Evolutionary conservation across 495 filamentous ascomycete genomes (phyloP), one percentile per base, ranked within the genome.

Genomic region (Penicillium longicatenatum): DNA sequence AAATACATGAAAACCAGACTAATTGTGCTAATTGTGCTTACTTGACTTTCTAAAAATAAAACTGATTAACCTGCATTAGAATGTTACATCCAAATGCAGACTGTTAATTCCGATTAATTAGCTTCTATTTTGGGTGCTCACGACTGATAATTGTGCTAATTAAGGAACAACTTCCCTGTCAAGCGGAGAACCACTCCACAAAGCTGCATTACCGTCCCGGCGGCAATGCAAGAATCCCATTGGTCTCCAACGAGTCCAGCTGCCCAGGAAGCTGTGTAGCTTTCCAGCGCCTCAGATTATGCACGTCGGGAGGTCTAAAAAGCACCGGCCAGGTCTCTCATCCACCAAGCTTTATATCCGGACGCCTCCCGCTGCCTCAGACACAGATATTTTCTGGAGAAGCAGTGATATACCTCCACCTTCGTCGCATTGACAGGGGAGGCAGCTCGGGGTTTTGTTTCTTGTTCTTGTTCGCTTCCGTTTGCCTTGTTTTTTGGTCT

Each of bases 261-360:
- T 51, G 45, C 58, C 37, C 19, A 22, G 42, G 22, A 33, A 35
- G 17, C 19, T 35, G 44, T 50, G 17, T 50, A 64, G 55, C 57
- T 58, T 35, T 29, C 37, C 33, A 53, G 51, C 60, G 45, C 57
- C 60, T 58, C 55, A 37, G 17, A 21, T 46, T 21, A 55, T 56
- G 55, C 63, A 60, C 22, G 26, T 33, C 55, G 47, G 59, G 47
- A 52, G 49, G 50, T 52, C 33, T 20, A 29, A 47, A 37, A 20
- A 41, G 19, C 31, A 54, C 47, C 22, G 41, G 45, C 41, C 54
- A 30, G 41, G 41, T 46, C 50, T 41, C 22, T 21, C 45, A 46
- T 24, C 30, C 52, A 46, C 17, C 30, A 43, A 39, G 52, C 52
- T 67, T 69, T 64, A 69, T 69, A 69, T 66, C 60, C 43, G 51